Conservation (phyloP, 2,329 filamentous ascomycete genomes). For the Ceratocystiopsis brevicomis region DNA sequence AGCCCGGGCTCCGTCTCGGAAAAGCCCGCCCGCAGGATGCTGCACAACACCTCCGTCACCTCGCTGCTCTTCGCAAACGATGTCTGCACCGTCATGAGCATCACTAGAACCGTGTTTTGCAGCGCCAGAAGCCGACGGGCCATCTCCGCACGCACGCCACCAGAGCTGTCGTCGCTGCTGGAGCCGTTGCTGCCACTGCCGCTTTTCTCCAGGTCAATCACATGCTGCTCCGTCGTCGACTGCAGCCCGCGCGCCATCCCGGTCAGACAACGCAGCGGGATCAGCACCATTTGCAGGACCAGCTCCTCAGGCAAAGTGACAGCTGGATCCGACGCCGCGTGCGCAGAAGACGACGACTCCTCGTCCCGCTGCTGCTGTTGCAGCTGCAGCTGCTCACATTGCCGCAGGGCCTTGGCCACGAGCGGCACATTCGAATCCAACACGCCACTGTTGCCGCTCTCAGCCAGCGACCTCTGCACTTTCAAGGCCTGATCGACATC, state of each 20-base stretch:
- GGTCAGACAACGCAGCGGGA: conserved; percentile 46
- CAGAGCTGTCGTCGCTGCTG: conserved; percentile 4
- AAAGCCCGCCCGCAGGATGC: conserved; percentile 54
- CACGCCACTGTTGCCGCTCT: conserved; percentile 11
- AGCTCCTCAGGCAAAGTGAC: conserved; percentile 20
- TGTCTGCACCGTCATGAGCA: conserved; percentile 27
- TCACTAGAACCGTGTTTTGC: conserved; percentile 27
- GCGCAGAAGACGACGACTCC: too few species aligned
- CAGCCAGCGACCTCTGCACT: conserved; percentile 8
- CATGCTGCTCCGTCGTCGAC: conserved; percentile 37
- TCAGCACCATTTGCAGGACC: conserved; percentile 29
- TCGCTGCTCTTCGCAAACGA: conserved; percentile 43
- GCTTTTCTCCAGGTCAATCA: conserved; percentile 42
- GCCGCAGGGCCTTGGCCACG: conserved; percentile 9
- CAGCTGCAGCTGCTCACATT: conserved; percentile 7
- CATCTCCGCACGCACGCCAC: neutral
- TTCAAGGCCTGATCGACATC: conserved; percentile 34
- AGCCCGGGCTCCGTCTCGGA: conserved; percentile 55
- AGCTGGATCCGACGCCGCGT: conserved; percentile 4
- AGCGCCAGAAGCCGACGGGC: conserved; percentile 14
- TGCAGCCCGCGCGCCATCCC: conserved; percentile 57
- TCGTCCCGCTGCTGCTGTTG: neutral
- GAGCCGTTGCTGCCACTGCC: conserved; percentile 7
- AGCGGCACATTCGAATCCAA: conserved; percentile 5
- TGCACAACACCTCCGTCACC: conserved; percentile 52